phyloP scores from a whole-genome alignment of 441 rosid genomes.

The Raphanus hybrid region DNA sequence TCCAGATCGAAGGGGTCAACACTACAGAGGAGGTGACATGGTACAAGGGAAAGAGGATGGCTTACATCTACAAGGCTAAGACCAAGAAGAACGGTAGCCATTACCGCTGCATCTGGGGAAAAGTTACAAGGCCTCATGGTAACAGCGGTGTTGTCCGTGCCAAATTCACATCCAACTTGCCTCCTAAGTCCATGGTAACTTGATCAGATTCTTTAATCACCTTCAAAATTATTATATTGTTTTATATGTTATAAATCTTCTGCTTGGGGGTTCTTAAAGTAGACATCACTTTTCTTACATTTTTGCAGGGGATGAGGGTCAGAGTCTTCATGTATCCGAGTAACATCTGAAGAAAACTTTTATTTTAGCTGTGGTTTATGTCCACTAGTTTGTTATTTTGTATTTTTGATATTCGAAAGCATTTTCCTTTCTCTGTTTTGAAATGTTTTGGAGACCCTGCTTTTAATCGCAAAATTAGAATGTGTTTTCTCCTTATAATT shows the following conservation, averaged over 20 bases:
- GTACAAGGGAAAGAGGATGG: constrained; percentile 84
- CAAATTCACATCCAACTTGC: constrained; percentile 83
- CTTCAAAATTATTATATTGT: not conserved
- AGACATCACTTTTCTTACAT: not conserved
- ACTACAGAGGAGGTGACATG: constrained; percentile 79
- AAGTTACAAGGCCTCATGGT: constrained; percentile 85
- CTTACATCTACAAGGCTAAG: constrained; percentile 87
- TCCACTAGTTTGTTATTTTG: constrained; percentile 12
- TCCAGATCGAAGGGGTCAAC: constrained; percentile 94
- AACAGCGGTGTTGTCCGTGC: constrained; percentile 90
- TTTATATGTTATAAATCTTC: not conserved
- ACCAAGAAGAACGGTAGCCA: constrained; percentile 78
- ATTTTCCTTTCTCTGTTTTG: not conserved
- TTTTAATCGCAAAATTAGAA: constrained; percentile 1
- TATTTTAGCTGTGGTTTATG: constrained; percentile 26
- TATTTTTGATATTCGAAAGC: not conserved
- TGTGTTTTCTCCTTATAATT: not conserved
- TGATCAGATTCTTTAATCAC: not conserved
- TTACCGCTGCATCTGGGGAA: constrained; percentile 95
- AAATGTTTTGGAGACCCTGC: not conserved
- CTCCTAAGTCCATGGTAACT: constrained; percentile 88
- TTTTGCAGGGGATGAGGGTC: constrained; percentile 61
- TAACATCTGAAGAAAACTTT: constrained; percentile 57
- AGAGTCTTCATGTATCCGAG: constrained; percentile 93
- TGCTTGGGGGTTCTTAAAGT: not conserved